Evolutionary conservation across 805 yeast genomes (phyloP).

Genomic region (Tetrapisispora phaffii): DNA sequence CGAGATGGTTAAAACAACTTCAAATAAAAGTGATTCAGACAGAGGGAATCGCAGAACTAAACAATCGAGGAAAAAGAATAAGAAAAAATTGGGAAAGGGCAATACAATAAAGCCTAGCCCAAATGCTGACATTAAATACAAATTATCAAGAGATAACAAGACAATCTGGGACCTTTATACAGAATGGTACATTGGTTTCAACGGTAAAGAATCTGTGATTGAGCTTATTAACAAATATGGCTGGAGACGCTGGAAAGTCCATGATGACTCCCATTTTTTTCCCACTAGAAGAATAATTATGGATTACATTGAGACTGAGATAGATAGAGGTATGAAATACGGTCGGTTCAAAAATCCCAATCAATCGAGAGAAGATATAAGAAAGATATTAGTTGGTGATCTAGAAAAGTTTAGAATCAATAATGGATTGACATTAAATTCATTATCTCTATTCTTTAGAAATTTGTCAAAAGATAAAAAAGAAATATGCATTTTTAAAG

Average conservation of each 20-base stretch:
- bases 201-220: constrained; percentile 26
- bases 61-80: background rate
- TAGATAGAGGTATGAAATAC: constrained; percentile 25
- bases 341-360: constrained; percentile 24
- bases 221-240: constrained; percentile 28
- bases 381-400: constrained; percentile 28
- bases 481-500: constrained; percentile 26
- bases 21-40: background rate
- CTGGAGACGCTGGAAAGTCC: constrained; percentile 32
- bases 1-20: background rate
- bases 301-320: constrained; percentile 31
- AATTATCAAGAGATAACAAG: constrained; percentile 30
- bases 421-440: constrained; percentile 28
- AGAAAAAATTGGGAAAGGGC: background rate
- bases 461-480: constrained; percentile 22
- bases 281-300: constrained; percentile 32
- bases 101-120: constrained; percentile 1
- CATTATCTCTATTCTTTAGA: constrained; percentile 27
- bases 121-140: constrained; percentile 22
- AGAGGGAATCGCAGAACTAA: background rate
- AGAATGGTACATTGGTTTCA: constrained; percentile 32
- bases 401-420: constrained; percentile 29
- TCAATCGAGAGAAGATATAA: constrained; percentile 25
- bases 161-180: constrained; percentile 31
- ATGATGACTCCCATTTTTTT: constrained; percentile 32